Percentiles rank a stretch among this genome's conserved stretches.
Conservation (phyloP, 1,284 basidiomycete species). For the Heterobasidion parviporum region DNA sequence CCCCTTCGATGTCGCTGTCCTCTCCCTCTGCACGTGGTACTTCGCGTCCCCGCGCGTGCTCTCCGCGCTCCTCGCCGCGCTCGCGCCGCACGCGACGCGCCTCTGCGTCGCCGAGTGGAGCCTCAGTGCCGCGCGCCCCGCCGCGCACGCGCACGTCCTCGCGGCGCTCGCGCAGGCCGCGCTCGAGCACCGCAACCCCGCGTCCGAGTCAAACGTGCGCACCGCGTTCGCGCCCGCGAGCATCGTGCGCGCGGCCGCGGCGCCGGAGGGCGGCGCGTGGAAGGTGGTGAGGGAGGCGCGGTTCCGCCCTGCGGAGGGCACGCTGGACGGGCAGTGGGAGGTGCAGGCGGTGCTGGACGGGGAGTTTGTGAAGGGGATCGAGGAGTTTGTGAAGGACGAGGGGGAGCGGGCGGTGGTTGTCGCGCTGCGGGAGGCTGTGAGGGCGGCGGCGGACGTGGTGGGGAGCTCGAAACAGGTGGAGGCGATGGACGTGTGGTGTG, state of each 20-base stretch:
- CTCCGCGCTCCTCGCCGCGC: constrained; percentile 23
- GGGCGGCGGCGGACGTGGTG: constrained; percentile 8
- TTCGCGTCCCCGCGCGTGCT: constrained; percentile 28
- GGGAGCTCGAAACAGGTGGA: constrained; percentile 13
- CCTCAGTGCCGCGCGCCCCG: constrained; percentile 17
- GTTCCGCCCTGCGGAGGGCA: constrained; percentile 18
- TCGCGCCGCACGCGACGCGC: constrained; percentile 21
- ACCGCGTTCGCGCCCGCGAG: constrained; percentile 27
- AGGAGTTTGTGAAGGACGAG: constrained; percentile 16
- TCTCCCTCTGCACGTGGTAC: constrained; percentile 34
- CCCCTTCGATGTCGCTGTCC: constrained; percentile 26
- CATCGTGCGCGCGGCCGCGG: constrained; percentile 22
- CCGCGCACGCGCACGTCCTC: constrained; percentile 25
- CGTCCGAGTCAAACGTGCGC: constrained; percentile 26
- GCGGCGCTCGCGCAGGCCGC: constrained; percentile 30
- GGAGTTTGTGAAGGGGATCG: constrained; percentile 15
- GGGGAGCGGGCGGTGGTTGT: constrained; percentile 20
- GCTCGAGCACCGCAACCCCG: constrained; percentile 26
- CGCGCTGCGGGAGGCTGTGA: constrained; percentile 21
- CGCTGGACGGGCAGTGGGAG: constrained; percentile 32
- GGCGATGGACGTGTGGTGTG: constrained; percentile 20
- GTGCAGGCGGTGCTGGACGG: constrained; percentile 15
- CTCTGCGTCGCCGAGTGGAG: constrained; percentile 32
- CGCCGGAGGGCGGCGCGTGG: constrained; percentile 17
- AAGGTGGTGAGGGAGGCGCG: constrained; percentile 16